Percentiles rank a stretch among this genome's conserved stretches.
phyloP scores from a whole-genome alignment of 2,329 filamentous ascomycete species.

The Falciphora oryzae region DNA sequence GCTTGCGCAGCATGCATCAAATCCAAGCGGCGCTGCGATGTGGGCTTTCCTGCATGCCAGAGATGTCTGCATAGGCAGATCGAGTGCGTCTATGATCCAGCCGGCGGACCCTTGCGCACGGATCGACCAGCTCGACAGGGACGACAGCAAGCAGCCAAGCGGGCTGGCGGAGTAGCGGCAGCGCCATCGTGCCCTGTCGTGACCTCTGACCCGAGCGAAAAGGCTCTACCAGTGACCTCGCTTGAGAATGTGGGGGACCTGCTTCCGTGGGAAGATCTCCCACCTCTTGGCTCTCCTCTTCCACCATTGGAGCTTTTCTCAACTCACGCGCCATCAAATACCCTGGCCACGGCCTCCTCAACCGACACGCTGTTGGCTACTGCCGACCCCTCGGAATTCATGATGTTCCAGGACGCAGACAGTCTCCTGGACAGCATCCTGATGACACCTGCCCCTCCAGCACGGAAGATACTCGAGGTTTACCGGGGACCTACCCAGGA shows the following conservation, averaged over 20 bases:
- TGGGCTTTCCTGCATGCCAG: constrained; percentile 43
- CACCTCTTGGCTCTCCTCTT: neutral
- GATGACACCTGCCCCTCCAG: neutral
- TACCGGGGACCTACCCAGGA: neutral
- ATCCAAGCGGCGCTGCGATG: constrained; percentile 52
- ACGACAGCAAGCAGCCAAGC: neutral
- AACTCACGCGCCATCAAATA: neutral
- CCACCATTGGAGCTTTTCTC: neutral
- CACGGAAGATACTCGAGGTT: neutral
- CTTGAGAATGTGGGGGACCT: neutral
- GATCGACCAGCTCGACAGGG: neutral
- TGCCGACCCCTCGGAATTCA: neutral
- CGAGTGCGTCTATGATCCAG: constrained; percentile 36
- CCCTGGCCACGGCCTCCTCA: neutral
- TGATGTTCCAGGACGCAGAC: neutral
- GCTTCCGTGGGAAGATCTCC: neutral
- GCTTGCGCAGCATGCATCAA: constrained; percentile 51
- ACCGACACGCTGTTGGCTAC: neutral
- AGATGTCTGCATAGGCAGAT: constrained; percentile 45
- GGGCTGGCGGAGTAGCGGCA: neutral
- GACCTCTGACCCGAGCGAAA: no score
- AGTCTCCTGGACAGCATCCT: neutral
- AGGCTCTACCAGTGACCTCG: no score
- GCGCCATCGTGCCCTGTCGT: no score
- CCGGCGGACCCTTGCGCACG: no score